Evolutionary conservation across 2,329 filamentous ascomycete genomes (phyloP), one percentile per base, ranked within the genome.

Genomic region (Fusarium transvaalense): DNA sequence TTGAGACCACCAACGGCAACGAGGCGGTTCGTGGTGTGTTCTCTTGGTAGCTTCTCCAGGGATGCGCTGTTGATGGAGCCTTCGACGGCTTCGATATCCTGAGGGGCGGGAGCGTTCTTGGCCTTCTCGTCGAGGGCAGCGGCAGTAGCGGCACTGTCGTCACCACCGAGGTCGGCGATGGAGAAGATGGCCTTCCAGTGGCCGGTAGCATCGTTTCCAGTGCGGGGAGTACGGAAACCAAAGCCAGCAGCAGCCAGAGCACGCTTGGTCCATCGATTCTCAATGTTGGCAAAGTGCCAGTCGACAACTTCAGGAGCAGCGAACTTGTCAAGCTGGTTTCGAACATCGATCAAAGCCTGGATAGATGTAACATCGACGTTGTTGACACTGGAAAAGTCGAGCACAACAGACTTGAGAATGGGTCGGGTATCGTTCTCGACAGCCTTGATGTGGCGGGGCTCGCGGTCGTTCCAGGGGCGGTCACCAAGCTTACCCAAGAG

Each of bases 111-210:
- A n/a, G n/a, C 23, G 14, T 58, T 64, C 32, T 65, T 67, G 38
- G 62, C 80, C 57, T 86, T 82, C 72, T 94, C 91, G 0, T 91
- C 91, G 4, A 84, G 83, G 0, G 87, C 87, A 2, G 90, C 90
- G 27, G 75, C 75, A 14, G 70, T 70, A 10, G 77, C 73, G 1
- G 91, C 92, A 19, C 90, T 93, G 57, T 89, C 82, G 2, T 83
- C 82, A 12, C 94, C 91, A 61, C 93, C 89, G 52, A 97, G 88
- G 75, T 97, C 93, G 2, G 95, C 93, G 34, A 98, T 94, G 75
- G 89, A 93, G 85, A 97, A 98, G 71, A 98, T 94, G 23, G 93
- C 92, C 79, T 93, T 94, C 78, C 78, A 80, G 21, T 78, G 72
- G 17, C 74, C 75, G 3, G 75, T 53, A 15, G 65, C 64, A 19